These are phyloP conservation scores for Fraxinus ornus DNA, from an alignment of 305 asterid genomes.

Conservation along the genomic window DNA sequence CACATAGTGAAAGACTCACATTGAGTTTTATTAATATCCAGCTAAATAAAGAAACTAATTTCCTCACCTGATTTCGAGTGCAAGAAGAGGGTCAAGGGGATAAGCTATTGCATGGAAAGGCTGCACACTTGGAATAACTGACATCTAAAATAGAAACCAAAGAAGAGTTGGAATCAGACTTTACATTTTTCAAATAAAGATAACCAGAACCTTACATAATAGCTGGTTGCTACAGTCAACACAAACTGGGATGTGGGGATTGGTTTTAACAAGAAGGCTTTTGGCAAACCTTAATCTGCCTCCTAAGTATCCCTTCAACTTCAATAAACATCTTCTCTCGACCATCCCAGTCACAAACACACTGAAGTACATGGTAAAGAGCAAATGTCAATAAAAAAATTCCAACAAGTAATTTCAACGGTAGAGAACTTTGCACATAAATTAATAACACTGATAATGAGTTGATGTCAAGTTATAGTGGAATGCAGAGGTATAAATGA, in stretches of 20 bases:
- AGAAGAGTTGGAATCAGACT: slow-evolving; percentile 21
- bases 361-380: slow-evolving; percentile 44
- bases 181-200: slow-evolving; percentile 9
- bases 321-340: slow-evolving; percentile 89
- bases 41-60: slow-evolving; percentile 7
- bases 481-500: background rate
- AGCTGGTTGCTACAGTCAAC: background rate
- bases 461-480: background rate
- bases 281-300: slow-evolving; percentile 79
- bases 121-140: slow-evolving; percentile 95
- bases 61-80: slow-evolving; percentile 84
- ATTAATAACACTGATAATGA: background rate
- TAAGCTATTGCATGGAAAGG: slow-evolving; percentile 99
- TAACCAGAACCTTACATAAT: slow-evolving; percentile 6
- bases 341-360: slow-evolving; percentile 96
- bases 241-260: slow-evolving; percentile 14
- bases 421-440: slow-evolving; percentile 1
- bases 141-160: slow-evolving; percentile 46
- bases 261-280: slow-evolving; percentile 14
- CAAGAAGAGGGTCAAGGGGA: slow-evolving; percentile 95
- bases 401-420: background rate
- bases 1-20: background rate
- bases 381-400: slow-evolving; percentile 1
- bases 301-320: slow-evolving; percentile 89
- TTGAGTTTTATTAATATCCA: background rate